Conservation (phyloP, 352 stramenopile species). For the Globisporangium orthogonon region DNA sequence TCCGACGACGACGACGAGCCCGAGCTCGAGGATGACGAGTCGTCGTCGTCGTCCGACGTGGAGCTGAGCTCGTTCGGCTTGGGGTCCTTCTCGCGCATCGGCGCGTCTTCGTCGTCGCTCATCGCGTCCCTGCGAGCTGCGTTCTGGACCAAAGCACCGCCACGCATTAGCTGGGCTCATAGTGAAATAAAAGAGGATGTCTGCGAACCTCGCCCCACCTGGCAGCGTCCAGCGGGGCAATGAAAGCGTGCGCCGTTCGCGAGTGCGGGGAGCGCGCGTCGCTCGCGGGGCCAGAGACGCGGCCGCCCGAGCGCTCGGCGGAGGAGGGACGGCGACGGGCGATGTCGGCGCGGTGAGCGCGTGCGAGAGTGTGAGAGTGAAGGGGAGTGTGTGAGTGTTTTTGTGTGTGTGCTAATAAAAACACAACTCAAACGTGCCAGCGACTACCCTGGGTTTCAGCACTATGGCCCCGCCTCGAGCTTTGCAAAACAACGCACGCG, state of each 20-base stretch:
- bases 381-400: conserved; percentile 1
- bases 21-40: conserved; percentile 64
- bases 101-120: conserved; percentile 20
- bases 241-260: background rate
- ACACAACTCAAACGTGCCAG: background rate
- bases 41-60: conserved; percentile 70
- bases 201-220: background rate
- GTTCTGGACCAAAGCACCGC: background rate
- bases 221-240: background rate
- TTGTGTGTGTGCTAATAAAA: background rate
- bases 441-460: background rate
- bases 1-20: conserved; percentile 70
- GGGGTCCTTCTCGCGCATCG: conserved; percentile 21
- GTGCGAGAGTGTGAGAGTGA: background rate
- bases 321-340: too few species aligned
- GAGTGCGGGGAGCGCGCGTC: background rate
- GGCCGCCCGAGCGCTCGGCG: too few species aligned
- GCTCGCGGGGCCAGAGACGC: too few species aligned
- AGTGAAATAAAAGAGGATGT: background rate
- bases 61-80: conserved; percentile 30
- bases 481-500: too few species aligned
- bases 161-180: background rate
- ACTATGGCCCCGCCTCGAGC: background rate
- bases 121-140: conserved; percentile 3
- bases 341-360: background rate